phyloP scores from a whole-genome alignment of 306 rosid genomes.

The Parietaria judaica region DNA sequence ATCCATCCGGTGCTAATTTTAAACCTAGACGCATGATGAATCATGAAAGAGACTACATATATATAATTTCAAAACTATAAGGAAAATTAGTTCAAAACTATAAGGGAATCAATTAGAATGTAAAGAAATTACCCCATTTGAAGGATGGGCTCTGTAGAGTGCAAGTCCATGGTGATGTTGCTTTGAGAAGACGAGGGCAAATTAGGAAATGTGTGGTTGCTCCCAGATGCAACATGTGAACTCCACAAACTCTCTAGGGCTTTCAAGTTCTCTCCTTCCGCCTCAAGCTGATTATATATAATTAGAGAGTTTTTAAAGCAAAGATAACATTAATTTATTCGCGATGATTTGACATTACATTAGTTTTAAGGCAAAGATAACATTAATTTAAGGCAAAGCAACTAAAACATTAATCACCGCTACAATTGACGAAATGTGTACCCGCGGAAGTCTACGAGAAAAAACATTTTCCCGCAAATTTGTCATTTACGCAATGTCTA shows the following conservation, averaged over 20 bases:
- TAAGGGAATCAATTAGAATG: not conserved
- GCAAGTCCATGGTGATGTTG: conserved; percentile 48
- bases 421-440: no score
- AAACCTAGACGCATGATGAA: no score
- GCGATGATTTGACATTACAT: no score
- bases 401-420: no score
- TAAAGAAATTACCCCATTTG: conserved; percentile 64
- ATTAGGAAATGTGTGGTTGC: conserved; percentile 25
- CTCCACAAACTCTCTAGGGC: conserved; percentile 58
- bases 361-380: not conserved
- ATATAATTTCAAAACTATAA: no score
- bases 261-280: conserved; percentile 55
- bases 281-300: conserved; percentile 43
- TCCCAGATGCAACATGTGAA: conserved; percentile 34
- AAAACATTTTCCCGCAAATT: no score
- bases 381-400: no score
- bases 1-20: no score
- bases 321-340: no score
- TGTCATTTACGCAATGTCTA: no score
- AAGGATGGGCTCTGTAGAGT: conserved; percentile 46
- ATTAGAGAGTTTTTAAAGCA: not conserved
- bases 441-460: no score
- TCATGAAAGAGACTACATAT: no score
- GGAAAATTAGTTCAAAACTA: not conserved
- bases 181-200: conserved; percentile 46